Evolutionary conservation across 1,284 basidiomycete species (phyloP), one percentile per base, ranked within the genome.

Genomic region (Phlebopus sp.): DNA sequence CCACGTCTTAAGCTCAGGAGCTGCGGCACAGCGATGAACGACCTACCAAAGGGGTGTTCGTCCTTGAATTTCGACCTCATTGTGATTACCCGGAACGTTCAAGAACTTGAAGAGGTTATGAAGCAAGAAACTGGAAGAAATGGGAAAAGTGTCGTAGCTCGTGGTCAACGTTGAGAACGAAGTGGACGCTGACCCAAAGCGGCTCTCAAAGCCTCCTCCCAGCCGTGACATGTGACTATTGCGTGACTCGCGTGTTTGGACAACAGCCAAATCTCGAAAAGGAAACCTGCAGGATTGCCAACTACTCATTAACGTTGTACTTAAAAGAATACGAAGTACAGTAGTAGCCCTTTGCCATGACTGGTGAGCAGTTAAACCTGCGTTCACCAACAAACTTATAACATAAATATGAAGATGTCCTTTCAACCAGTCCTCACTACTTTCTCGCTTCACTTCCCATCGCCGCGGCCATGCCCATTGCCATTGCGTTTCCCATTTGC

Each of bases 1-100:
- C 50, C 54, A 53, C 38, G 35, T 41, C 15, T 45, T 61, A 15
- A 62, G 53, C 21, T 52, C 55, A 50, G 50, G 48, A 55, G 30
- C 53, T 45, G 58, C 59, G 49, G 49, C 61, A 59, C 53, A 59
- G 55, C 57, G 58, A 66, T 63, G 50, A 5, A 44, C 52, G 52
- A 31, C 84, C 55, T 60, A 97, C 95, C 95, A 67, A 97, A 99
- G 50, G 94, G 91, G 72, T 99, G 97, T 76, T 99, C 97, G 73
- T 98, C 96, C 84, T 99, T 99, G 81, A 99, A 99, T 78, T 97
- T 97, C 68, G 94, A 96, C 69, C 94, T 85, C 87, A 97, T 97
- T 46, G 36, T 44, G 45, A 19, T 34, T 44, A 21, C 11, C 1
- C 50, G 31, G 10, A 46, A 23, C 14, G 38, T 53, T 49, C 46